phyloP scores from a whole-genome alignment of 2,329 filamentous ascomycete genomes.

The Botrytis aclada region DNA sequence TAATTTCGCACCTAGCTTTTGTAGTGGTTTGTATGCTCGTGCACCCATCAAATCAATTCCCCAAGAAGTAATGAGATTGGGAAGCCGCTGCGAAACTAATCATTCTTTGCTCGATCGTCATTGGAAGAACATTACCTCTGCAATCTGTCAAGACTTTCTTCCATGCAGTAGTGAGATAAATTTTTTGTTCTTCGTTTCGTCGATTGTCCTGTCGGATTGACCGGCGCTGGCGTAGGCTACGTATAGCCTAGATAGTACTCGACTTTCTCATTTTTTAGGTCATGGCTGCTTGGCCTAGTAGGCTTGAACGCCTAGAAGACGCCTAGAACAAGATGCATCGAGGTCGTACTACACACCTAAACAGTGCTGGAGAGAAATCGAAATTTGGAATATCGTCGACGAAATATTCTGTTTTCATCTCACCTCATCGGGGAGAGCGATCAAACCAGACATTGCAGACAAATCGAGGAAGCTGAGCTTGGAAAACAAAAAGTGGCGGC shows the following conservation, averaged over 20 bases:
- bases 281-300: neutral
- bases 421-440: neutral
- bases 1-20: neutral
- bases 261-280: neutral
- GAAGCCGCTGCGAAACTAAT: neutral
- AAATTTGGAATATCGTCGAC: neutral
- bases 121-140: neutral
- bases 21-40: neutral
- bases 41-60: slow-evolving; percentile 7
- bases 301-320: slow-evolving; percentile 7
- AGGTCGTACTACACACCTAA: neutral
- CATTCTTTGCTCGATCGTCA: neutral
- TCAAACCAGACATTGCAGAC: neutral
- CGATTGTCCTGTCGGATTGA: neutral
- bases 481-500: neutral
- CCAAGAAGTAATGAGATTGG: neutral
- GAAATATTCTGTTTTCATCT: neutral
- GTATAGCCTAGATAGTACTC: neutral
- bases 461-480: neutral
- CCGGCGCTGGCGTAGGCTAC: neutral
- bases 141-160: slow-evolving; percentile 1
- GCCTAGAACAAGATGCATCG: neutral
- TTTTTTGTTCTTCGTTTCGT: neutral
- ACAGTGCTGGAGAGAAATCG: neutral
- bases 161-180: slow-evolving; percentile 8